Base-by-base conservation (phyloP, 768 basidiomycete species). In the Tephrocybe rancida region DNA sequence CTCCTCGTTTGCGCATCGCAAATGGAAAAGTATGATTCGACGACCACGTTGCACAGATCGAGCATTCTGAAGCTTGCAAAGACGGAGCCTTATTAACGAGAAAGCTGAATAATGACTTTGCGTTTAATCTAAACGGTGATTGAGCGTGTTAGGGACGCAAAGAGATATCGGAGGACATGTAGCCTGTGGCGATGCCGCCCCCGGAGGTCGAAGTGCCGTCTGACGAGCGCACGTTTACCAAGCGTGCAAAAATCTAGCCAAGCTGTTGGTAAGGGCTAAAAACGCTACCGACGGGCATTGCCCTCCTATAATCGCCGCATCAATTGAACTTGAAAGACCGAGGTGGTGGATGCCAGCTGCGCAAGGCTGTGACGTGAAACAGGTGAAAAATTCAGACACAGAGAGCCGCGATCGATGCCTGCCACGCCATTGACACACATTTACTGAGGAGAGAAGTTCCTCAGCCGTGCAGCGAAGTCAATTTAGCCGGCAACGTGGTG, bases 171-270 rank as follows among this genome's bases (percentile, higher is more conserved):
- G 44, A 50, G 19, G 37, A 25, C 26, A 5, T 26, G 7, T 13
- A 46, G 37, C 52, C 25, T 54, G 49, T 48, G 57, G 52, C 53
- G 42, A 55, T 48, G 49, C 57, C 54, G 46, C 39, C 21, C 50
- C 18, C 39, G 5, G 19, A 7, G 39, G 13, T 19, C 39, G 18
- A 53, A 32, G 51, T n/a, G 41, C 52, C 52, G 52, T 47, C 18
- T 30, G 18, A n/a, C 22, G 16, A 29, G 3, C 4, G 26, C 14
- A n/a, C 22, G 5, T 37, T 25, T 9, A 19, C 16, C 3, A 13
- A 41, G 30, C 30, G 30, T 13, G 30, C 13, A 13, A 32, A 32
- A 6, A 32, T 13, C 6, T 13, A 32, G n/a, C n/a, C n/a, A n/a
- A n/a, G 8, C 21, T 22, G 29, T n/a, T 21, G 19, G 18, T 3